These are phyloP conservation scores for Aureobasidium sp. DNA, from an alignment of 2,329 filamentous ascomycete genomes.

Conservation along the genomic window DNA sequence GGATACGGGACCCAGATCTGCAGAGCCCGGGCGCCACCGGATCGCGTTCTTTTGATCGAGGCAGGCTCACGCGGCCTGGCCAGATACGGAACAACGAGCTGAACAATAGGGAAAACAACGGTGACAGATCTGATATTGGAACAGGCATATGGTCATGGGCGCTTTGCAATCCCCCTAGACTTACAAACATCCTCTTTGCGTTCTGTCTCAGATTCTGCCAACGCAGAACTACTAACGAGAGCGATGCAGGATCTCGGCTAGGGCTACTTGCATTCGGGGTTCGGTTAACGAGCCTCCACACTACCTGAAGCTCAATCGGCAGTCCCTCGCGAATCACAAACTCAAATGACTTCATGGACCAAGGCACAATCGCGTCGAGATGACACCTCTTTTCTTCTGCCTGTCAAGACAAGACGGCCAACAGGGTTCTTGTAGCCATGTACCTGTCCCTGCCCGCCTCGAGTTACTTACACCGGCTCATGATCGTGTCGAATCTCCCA, in stretches of 20 bases:
- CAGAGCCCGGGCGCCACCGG: slow-evolving; percentile 1
- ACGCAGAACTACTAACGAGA: background rate
- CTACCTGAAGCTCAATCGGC: background rate
- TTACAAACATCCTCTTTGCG: background rate
- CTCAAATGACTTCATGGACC: slow-evolving; percentile 4
- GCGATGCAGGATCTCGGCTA: background rate
- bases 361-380: slow-evolving; percentile 1
- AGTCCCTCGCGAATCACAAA: background rate
- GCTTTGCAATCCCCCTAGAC: background rate
- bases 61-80: background rate
- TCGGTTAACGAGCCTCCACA: background rate
- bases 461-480: background rate
- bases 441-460: background rate
- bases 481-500: slow-evolving; percentile 9
- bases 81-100: no score
- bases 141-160: no score
- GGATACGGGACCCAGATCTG: background rate
- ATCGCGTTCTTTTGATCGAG: background rate
- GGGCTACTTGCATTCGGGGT: background rate
- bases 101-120: no score
- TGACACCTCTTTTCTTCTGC: background rate
- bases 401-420: background rate
- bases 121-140: no score
- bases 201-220: background rate
- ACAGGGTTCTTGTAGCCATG: background rate